A percentile compares a stretch with the other conserved stretches of the same genome.
These are phyloP conservation scores for Plasmopara halstedii DNA, from an alignment of 352 stramenopile genomes.

Conservation along the genomic window DNA sequence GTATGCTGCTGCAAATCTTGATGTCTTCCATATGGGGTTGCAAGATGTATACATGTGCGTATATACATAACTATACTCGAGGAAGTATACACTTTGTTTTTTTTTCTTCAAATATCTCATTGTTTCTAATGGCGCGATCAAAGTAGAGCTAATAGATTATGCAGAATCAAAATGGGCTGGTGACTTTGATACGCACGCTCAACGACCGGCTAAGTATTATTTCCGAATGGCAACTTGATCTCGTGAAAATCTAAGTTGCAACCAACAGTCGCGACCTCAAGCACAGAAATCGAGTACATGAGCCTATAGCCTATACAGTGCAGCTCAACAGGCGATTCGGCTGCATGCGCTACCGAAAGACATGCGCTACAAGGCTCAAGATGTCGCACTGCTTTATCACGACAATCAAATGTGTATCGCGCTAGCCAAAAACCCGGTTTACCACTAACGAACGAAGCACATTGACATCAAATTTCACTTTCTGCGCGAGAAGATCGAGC, in stretches of 20 bases:
- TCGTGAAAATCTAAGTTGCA: not conserved
- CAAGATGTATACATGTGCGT: no score
- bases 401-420: not conserved
- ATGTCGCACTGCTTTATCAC: not conserved
- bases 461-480: not conserved
- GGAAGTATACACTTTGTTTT: no score
- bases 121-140: not conserved
- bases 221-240: not conserved
- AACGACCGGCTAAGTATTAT: not conserved
- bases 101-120: no score
- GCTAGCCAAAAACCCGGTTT: not conserved
- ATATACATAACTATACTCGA: no score
- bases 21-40: no score
- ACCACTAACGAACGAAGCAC: not conserved
- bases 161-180: not conserved
- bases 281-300: not conserved
- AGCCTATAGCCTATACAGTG: not conserved
- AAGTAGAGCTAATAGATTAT: not conserved
- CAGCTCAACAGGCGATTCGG: not conserved
- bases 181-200: not conserved
- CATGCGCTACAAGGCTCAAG: not conserved
- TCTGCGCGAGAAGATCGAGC: not conserved
- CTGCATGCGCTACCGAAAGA: not conserved
- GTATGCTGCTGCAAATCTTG: no score
- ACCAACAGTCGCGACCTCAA: not conserved